Percentiles rank a stretch among this genome's conserved stretches.
These are phyloP conservation scores for Peronosclerospora sorghi DNA, from an alignment of 352 stramenopile species.

Conservation along the genomic window DNA sequence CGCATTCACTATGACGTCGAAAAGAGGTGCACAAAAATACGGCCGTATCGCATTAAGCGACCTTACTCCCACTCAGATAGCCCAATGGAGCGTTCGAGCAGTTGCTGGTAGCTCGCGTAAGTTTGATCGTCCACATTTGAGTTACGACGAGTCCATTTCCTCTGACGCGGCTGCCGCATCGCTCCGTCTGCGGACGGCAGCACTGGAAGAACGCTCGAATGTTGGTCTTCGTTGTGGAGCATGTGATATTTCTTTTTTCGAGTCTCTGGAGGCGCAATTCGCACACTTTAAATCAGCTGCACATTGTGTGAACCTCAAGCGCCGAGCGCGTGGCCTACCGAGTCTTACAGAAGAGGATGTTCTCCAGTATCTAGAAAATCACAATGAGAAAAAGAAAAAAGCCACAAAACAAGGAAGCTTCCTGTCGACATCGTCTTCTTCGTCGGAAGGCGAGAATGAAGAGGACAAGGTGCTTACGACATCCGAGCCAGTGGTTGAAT, in stretches of 20 bases:
- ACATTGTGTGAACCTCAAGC: slow-evolving; percentile 78
- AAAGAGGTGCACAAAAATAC: slow-evolving; percentile 30
- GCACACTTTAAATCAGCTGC: slow-evolving; percentile 76
- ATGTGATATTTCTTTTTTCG: slow-evolving; percentile 59
- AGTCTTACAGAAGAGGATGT: slow-evolving; percentile 34
- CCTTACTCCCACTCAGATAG: slow-evolving; percentile 31
- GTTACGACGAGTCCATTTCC: slow-evolving; percentile 1
- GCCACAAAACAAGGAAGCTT: slow-evolving; percentile 13
- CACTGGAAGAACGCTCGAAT: slow-evolving; percentile 24
- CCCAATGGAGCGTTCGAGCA: slow-evolving; percentile 45
- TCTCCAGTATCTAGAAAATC: slow-evolving; percentile 10
- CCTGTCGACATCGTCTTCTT: slow-evolving; percentile 26
- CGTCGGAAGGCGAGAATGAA: slow-evolving; percentile 38
- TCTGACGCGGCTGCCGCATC: slow-evolving; percentile 6
- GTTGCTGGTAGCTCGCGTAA: slow-evolving; percentile 43
- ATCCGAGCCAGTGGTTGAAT: slow-evolving; percentile 65
- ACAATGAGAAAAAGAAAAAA: slow-evolving; percentile 17
- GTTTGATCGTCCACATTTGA: slow-evolving; percentile 19
- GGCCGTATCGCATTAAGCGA: slow-evolving; percentile 55
- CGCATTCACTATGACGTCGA: slow-evolving; percentile 12
- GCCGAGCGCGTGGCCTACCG: slow-evolving; percentile 39
- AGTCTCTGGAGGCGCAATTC: slow-evolving; percentile 70
- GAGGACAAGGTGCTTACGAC: slow-evolving; percentile 37
- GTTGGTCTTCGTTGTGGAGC: slow-evolving; percentile 56
- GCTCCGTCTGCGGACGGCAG: slow-evolving; percentile 25